phyloP scores from a whole-genome alignment of 257 asterid genomes.

The Gynochthodes officinalis region DNA sequence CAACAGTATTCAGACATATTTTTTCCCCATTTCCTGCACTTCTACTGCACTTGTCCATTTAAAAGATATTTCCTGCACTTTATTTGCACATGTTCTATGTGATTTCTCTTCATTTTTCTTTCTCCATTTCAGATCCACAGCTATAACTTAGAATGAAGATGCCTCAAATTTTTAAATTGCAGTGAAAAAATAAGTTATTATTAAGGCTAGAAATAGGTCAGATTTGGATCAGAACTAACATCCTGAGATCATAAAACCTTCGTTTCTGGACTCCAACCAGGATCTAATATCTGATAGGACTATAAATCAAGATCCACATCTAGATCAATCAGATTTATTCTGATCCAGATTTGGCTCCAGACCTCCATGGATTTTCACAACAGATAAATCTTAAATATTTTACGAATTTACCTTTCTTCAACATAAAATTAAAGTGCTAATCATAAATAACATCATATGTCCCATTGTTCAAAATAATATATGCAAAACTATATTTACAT shows the following conservation, averaged over 20 bases:
- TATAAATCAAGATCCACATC: not conserved
- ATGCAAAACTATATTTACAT: not conserved
- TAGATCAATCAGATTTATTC: no score
- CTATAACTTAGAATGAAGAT: not conserved
- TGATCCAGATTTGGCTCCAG: not conserved
- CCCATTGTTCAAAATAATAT: not conserved
- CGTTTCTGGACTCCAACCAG: not conserved
- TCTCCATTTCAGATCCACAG: not conserved
- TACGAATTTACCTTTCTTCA: not conserved
- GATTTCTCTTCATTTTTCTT: not conserved
- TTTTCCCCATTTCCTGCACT: not conserved
- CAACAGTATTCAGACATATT: not conserved
- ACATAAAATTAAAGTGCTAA: not conserved
- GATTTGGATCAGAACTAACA: not conserved
- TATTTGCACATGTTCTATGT: not conserved
- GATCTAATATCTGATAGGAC: not conserved
- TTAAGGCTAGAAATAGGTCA: no score
- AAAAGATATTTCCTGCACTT: not conserved
- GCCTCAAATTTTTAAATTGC: not conserved
- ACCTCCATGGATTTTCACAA: not conserved
- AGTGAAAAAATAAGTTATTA: no score
- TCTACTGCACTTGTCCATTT: not conserved
- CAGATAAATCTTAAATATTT: not conserved
- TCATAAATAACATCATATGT: slow-evolving; percentile 1
- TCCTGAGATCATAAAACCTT: no score